Evolutionary conservation across 345 rosid genomes (phyloP).

Genomic region (Pistacia vera): DNA sequence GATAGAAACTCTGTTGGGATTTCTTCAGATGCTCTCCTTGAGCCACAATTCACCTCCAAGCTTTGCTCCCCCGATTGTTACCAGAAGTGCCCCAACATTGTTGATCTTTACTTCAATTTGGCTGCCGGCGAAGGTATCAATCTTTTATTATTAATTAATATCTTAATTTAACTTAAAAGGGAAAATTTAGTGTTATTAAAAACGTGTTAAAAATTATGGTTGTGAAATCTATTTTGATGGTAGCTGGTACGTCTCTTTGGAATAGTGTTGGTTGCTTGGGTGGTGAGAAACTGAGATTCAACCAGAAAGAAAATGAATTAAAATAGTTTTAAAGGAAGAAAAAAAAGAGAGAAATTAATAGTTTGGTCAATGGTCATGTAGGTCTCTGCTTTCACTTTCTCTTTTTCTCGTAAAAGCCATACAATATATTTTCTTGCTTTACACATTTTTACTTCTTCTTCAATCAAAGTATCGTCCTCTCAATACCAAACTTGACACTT

Average conservation of each 20-base stretch:
- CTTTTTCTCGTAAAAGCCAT: neutral
- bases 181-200: neutral
- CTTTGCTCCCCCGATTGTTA: conserved; percentile 82
- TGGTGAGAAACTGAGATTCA: neutral
- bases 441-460: conserved; percentile 13
- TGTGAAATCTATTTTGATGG: neutral
- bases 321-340: neutral
- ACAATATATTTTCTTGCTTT: conserved; percentile 1
- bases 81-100: conserved; percentile 80
- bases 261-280: neutral
- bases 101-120: conserved; percentile 89
- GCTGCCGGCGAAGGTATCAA: conserved; percentile 93
- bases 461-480: conserved; percentile 26
- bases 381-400: conserved; percentile 1
- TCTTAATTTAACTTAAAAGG: neutral
- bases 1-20: conserved; percentile 82
- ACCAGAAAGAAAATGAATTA: neutral
- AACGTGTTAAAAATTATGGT: too few relatives aligned
- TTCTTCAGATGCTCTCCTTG: conserved; percentile 89
- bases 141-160: neutral
- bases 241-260: neutral
- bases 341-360: neutral
- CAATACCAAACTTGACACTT: neutral
- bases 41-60: conserved; percentile 70
- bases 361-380: too few relatives aligned